Percentiles rank a stretch among this genome's conserved stretches.
phyloP scores from a whole-genome alignment of 2,329 filamentous ascomycete species.

The Fusarium sp. region DNA sequence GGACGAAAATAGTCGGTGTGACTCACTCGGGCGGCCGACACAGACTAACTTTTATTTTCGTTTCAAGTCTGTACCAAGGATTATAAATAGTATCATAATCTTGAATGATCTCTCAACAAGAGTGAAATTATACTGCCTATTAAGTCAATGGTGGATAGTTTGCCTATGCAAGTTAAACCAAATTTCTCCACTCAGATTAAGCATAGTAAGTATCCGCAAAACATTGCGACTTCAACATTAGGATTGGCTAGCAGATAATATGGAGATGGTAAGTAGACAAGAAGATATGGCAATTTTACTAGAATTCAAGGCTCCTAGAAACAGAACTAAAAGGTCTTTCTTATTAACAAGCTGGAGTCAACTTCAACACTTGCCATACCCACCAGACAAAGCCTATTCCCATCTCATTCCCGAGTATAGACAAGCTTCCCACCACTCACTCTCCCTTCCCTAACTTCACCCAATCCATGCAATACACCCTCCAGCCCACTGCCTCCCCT shows the following conservation, averaged over 20 bases:
- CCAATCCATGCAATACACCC: background rate
- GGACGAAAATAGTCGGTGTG: background rate
- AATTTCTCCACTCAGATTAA: background rate
- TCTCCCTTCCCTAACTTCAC: background rate
- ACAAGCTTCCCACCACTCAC: constrained; percentile 18
- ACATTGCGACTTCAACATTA: constrained; percentile 29
- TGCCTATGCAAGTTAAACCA: background rate
- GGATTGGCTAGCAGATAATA: background rate
- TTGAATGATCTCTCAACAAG: too few relatives aligned
- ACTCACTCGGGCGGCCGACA: background rate
- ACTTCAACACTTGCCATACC: too few relatives aligned
- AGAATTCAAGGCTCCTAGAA: too few relatives aligned
- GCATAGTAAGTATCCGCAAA: constrained; percentile 21
- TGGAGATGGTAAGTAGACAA: too few relatives aligned
- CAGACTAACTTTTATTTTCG: background rate
- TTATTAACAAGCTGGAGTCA: too few relatives aligned
- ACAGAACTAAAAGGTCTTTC: too few relatives aligned
- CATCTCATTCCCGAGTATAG: background rate
- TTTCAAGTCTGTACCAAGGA: too few relatives aligned
- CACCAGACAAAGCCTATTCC: too few relatives aligned
- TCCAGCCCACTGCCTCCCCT: background rate
- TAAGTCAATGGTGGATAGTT: background rate
- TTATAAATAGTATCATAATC: too few relatives aligned
- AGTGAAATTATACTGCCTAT: too few relatives aligned
- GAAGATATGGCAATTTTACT: too few relatives aligned